phyloP scores from a whole-genome alignment of 139 green algal species.

The Chlamydomonas sphaeroides region DNA sequence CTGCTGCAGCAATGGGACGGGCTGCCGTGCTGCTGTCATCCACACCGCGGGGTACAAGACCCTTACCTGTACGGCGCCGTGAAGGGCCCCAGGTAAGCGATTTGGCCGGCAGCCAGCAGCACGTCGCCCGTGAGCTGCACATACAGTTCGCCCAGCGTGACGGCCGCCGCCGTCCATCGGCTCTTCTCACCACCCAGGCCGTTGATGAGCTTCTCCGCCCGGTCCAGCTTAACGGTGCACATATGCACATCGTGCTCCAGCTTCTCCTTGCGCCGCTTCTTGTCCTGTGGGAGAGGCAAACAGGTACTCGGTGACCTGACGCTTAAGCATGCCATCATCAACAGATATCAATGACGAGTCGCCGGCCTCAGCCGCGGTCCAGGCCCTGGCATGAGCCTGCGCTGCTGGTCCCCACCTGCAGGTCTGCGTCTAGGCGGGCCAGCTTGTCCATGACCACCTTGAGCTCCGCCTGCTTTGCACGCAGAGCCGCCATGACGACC shows the following conservation, averaged over 20 bases:
- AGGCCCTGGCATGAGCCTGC: no score
- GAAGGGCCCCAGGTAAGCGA: slow-evolving; percentile 87
- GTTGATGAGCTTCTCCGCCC: slow-evolving; percentile 78
- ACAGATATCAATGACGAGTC: no score
- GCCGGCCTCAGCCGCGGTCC: no score
- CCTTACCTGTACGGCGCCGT: slow-evolving; percentile 74
- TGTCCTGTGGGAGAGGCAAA: no score
- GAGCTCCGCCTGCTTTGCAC: slow-evolving; percentile 78
- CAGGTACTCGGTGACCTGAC: no score
- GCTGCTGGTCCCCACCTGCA: slow-evolving; percentile 66
- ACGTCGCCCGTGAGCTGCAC: slow-evolving; percentile 82
- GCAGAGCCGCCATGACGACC: slow-evolving; percentile 76
- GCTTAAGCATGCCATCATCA: no score
- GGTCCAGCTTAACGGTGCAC: slow-evolving; percentile 80
- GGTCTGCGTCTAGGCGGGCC: slow-evolving; percentile 76
- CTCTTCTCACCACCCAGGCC: slow-evolving; percentile 78
- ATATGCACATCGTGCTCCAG: slow-evolving; percentile 79
- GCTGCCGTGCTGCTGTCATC: no score
- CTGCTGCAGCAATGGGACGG: no score
- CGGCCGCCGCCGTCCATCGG: slow-evolving; percentile 75
- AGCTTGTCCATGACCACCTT: slow-evolving; percentile 83
- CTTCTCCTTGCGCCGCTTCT: slow-evolving; percentile 67
- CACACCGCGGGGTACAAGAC: no score
- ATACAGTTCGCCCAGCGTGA: slow-evolving; percentile 68
- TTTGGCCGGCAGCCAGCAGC: slow-evolving; percentile 74